These are phyloP conservation scores for Aspergillus melleus DNA, from an alignment of 2,329 filamentous ascomycete species.

Conservation along the genomic window DNA sequence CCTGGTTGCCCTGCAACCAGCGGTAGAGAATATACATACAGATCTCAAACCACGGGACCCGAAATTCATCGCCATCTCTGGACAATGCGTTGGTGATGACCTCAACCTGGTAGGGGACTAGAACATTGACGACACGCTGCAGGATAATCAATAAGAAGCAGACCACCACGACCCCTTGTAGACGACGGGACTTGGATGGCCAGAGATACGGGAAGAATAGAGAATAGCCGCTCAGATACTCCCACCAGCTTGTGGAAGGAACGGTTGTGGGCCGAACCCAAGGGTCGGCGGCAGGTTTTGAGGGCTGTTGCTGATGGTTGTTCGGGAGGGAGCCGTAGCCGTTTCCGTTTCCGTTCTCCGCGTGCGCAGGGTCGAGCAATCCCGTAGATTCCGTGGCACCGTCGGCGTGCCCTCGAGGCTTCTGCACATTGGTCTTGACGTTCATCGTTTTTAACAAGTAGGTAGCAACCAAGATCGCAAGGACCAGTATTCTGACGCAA, in stretches of 20 bases:
- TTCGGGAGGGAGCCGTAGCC: constrained; percentile 52
- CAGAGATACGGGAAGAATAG: constrained; percentile 96
- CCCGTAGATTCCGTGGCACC: constrained; percentile 45
- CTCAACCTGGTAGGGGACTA: constrained; percentile 81
- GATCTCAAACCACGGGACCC: constrained; percentile 73
- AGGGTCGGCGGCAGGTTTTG: constrained; percentile 59
- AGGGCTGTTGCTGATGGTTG: constrained; percentile 40
- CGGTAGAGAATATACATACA: constrained; percentile 75
- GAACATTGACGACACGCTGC: constrained; percentile 81
- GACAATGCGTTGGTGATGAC: constrained; percentile 74
- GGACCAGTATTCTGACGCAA: constrained; percentile 65
- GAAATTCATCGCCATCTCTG: constrained; percentile 52
- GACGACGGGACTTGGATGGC: constrained; percentile 74
- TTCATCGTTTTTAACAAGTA: constrained; percentile 55
- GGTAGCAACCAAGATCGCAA: constrained; percentile 61
- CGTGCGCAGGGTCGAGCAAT: constrained; percentile 40
- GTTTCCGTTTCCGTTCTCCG: constrained; percentile 52
- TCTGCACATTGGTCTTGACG: constrained; percentile 43
- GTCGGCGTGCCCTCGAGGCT: constrained; percentile 33
- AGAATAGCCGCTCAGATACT: constrained; percentile 88
- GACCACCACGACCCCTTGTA: constrained; percentile 76
- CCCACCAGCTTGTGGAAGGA: constrained; percentile 90
- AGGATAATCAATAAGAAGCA: constrained; percentile 79
- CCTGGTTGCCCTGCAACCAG: constrained; percentile 83
- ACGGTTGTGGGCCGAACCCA: constrained; percentile 88